These are phyloP conservation scores for Metschnikowia arizonensis DNA, from an alignment of 805 yeast species.

Conservation along the genomic window DNA sequence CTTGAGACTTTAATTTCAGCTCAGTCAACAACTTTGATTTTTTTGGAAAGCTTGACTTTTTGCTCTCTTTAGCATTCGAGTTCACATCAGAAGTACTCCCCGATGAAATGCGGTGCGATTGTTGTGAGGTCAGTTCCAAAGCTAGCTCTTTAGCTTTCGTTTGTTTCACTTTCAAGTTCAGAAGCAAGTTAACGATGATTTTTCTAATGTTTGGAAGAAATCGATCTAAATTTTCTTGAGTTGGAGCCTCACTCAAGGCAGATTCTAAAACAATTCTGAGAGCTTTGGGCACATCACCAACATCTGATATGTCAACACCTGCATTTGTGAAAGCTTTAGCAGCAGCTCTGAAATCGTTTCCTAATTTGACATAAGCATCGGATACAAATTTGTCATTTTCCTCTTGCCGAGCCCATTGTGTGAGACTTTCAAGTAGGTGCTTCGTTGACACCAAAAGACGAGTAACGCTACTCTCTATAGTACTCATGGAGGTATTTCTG, in stretches of 20 bases:
- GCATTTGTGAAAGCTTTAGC: constrained; percentile 73
- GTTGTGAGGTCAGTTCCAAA: constrained; percentile 14
- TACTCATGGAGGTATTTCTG: constrained; percentile 29
- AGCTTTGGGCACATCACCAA: constrained; percentile 87
- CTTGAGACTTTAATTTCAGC: constrained; percentile 1
- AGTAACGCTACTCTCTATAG: constrained; percentile 76
- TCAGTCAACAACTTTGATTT: constrained; percentile 3
- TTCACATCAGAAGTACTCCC: neutral
- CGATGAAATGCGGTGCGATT: neutral
- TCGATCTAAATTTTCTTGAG: constrained; percentile 73
- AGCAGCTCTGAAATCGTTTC: constrained; percentile 88
- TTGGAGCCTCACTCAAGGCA: constrained; percentile 79
- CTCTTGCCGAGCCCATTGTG: constrained; percentile 84
- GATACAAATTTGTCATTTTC: constrained; percentile 83
- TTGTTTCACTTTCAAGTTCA: constrained; percentile 78
- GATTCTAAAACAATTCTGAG: constrained; percentile 77
- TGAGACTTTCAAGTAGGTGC: constrained; percentile 76
- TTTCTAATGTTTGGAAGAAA: constrained; percentile 83
- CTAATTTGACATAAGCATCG: constrained; percentile 84
- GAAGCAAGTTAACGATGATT: constrained; percentile 75
- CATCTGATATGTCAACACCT: constrained; percentile 75
- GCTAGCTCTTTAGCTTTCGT: constrained; percentile 43
- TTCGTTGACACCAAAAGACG: constrained; percentile 82
- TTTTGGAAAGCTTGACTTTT: neutral
- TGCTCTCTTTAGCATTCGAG: neutral